Base-by-base conservation (phyloP, 306 rosid species). In the Hylodesmum podocarpum region DNA sequence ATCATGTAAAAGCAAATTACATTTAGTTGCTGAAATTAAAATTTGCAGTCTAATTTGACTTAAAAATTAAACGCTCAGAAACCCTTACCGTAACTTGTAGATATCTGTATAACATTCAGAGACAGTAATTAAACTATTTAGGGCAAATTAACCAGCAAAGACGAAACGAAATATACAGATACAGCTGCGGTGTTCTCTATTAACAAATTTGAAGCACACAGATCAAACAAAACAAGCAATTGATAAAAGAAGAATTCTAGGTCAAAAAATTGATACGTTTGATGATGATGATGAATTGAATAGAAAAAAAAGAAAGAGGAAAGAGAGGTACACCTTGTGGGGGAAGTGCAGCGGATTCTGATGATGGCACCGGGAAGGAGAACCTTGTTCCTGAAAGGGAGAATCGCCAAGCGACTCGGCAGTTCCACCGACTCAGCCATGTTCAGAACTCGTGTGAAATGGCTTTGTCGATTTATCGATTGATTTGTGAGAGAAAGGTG, bases 361-460 rank as follows among this genome's bases (percentile, higher is more conserved):
- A 95, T 95, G 74, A 95, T 95, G 68, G 99, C 99, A 14, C 97
- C 99, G 1, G 97, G 99, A 36, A 95, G 62, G 70, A 95, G 99
- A 46, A 95, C 99, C 88, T 95, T 95, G 86, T 95, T 95, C 70
- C 91, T 85, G 88, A 95, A 95, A 9, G 99, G 99, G 63, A 95
- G 99, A 78, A 95, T 95, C 16, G 97, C 99, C 71, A 95, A 88
- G 21, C 99, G 97, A 90, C 88, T 78, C 55, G 99, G 99, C 0
- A 95, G 87, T 84, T 95, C 99, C 57, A 92, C 97, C 85, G 96
- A 92, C 84, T 92, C 99, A 63, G 91, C 87, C 99, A 95, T 95
- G 75, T 3, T 80, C 1, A 67, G 49, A 81, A 75, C 76, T 86
- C 82, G 66, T 66, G 70, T 21, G 6, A 28, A 47, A 43, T 40